A percentile compares a stretch with the other conserved stretches of the same genome.
Evolutionary conservation across 2,329 filamentous ascomycete genomes (phyloP).

Genomic region (Pyrenophora tritici-repentis): DNA sequence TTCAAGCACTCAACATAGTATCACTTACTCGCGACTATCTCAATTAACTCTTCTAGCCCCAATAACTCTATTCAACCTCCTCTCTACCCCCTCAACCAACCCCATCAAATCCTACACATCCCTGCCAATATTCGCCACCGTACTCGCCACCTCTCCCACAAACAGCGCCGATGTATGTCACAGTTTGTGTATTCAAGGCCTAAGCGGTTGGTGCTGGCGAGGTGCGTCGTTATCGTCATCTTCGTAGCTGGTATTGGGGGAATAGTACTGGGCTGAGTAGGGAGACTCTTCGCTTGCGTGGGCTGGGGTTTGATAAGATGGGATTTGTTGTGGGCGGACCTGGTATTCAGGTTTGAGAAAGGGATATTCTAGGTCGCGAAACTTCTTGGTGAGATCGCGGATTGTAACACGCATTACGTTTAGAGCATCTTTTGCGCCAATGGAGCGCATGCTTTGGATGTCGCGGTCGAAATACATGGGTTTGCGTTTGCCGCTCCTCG

Average conservation of each 20-base stretch:
- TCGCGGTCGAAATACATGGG: constrained; percentile 27
- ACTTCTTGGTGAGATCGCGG: constrained; percentile 44
- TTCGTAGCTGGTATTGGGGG: neutral
- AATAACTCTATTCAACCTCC: too few relatives aligned
- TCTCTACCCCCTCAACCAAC: too few relatives aligned
- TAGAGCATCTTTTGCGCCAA: constrained; percentile 42
- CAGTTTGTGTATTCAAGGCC: constrained; percentile 42
- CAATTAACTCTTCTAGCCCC: too few relatives aligned
- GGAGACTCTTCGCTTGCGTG: too few relatives aligned
- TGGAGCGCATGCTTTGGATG: constrained; percentile 26
- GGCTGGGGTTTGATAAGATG: too few relatives aligned
- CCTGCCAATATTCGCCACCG: too few relatives aligned
- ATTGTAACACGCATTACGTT: constrained; percentile 45
- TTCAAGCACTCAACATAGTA: too few relatives aligned
- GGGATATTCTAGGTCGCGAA: constrained; percentile 45
- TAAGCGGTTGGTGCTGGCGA: constrained; percentile 31
- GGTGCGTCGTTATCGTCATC: constrained; percentile 30
- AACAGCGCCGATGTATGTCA: constrained; percentile 40
- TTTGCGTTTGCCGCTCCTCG: constrained; percentile 6
- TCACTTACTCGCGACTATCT: too few relatives aligned
- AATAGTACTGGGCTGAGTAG: neutral
- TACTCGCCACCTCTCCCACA: constrained; percentile 36
- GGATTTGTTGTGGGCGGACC: neutral
- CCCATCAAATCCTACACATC: too few relatives aligned
- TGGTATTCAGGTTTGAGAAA: constrained; percentile 46